Conservation (phyloP, 441 rosid genomes). For the Pelargonium myrrhifolium region DNA sequence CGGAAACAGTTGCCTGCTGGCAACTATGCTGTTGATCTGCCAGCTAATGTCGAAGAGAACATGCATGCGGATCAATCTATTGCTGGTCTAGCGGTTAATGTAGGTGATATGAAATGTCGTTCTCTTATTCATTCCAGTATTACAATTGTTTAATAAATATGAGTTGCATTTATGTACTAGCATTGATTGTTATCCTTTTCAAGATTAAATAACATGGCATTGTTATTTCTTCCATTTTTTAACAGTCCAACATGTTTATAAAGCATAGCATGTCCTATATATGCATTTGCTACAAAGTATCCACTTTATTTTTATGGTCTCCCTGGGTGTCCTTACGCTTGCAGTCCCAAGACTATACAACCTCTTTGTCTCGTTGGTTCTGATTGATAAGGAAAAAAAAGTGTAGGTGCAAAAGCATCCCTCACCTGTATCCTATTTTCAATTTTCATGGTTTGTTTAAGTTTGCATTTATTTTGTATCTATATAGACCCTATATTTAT, state of each 20-base stretch:
- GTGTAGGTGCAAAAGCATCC: neutral
- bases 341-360: too few species aligned
- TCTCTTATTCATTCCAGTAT: neutral
- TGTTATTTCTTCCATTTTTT: neutral
- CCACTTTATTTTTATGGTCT: too few species aligned
- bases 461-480: neutral
- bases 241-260: neutral
- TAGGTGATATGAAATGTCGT: slow-evolving; percentile 28
- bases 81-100: slow-evolving; percentile 28
- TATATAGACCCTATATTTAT: neutral
- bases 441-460: neutral
- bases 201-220: neutral
- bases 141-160: neutral
- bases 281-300: neutral
- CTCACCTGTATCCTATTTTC: too few species aligned
- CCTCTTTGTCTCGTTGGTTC: neutral
- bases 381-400: neutral
- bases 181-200: too few species aligned
- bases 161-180: neutral
- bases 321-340: too few species aligned
- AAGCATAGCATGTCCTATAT: neutral
- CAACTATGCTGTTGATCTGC: slow-evolving; percentile 17
- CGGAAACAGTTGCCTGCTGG: slow-evolving; percentile 21
- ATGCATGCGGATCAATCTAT: slow-evolving; percentile 26
- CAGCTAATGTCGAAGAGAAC: slow-evolving; percentile 23